phyloP scores from a whole-genome alignment of 2,329 filamentous ascomycete genomes.

The Ceratocystis colombiana region DNA sequence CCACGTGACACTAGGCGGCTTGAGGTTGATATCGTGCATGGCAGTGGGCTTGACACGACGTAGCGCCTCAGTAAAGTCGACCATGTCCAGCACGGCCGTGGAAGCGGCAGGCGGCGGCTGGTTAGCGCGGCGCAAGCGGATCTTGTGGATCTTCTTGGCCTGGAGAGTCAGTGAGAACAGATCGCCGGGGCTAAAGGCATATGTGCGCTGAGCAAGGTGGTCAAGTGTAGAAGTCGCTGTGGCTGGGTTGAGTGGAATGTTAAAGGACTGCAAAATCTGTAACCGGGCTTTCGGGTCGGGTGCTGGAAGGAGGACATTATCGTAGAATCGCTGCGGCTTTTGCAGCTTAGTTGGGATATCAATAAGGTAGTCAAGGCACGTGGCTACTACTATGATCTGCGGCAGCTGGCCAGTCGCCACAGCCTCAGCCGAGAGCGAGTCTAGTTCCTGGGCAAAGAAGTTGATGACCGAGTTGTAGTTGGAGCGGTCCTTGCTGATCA shows the following conservation, averaged over 20 bases:
- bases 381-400: slow-evolving; percentile 62
- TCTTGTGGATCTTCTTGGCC: slow-evolving; percentile 31
- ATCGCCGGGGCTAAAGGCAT: slow-evolving; percentile 78
- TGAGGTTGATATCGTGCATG: slow-evolving; percentile 80
- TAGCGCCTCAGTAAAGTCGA: slow-evolving; percentile 56
- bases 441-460: slow-evolving; percentile 45
- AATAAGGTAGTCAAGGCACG: slow-evolving; percentile 59
- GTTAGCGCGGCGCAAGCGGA: slow-evolving; percentile 29
- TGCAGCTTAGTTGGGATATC: slow-evolving; percentile 63
- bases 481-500: slow-evolving; percentile 52
- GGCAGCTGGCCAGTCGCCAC: slow-evolving; percentile 35
- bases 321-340: slow-evolving; percentile 52
- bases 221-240: slow-evolving; percentile 45
- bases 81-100: slow-evolving; percentile 37
- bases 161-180: slow-evolving; percentile 51
- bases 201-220: slow-evolving; percentile 61
- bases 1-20: slow-evolving; percentile 79
- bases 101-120: slow-evolving; percentile 35
- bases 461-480: slow-evolving; percentile 43
- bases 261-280: slow-evolving; percentile 59
- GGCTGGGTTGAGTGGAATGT: slow-evolving; percentile 39
- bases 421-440: slow-evolving; percentile 40
- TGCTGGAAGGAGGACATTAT: slow-evolving; percentile 63
- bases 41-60: slow-evolving; percentile 65
- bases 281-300: slow-evolving; percentile 61